phyloP scores from a whole-genome alignment of 208 protist species.

The Strigomonas culicis region DNA sequence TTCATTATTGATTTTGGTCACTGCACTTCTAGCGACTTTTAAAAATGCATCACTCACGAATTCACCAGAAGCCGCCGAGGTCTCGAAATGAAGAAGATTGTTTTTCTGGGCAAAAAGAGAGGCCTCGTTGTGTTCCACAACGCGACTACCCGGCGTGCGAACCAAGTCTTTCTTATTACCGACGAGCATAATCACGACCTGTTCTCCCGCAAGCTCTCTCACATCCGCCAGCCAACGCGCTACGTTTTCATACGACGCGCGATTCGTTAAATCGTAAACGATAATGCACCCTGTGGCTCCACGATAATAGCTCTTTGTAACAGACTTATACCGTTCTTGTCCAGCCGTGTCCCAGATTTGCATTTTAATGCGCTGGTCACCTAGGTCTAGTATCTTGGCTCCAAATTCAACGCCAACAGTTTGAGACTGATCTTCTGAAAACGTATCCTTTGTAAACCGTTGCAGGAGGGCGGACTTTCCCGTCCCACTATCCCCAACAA shows the following conservation, averaged over 20 bases:
- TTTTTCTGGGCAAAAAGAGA: conserved; percentile 93
- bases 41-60: conserved; percentile 94
- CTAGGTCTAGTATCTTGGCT: conserved; percentile 92
- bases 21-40: conserved; percentile 57
- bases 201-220: conserved; percentile 88
- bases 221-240: conserved; percentile 96
- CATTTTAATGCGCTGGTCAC: conserved; percentile 92
- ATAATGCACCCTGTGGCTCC: conserved; percentile 97
- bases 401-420: conserved; percentile 99
- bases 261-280: conserved; percentile 98
- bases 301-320: conserved; percentile 96
- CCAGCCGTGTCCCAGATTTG: conserved; percentile 98
- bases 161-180: conserved; percentile 94
- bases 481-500: conserved; percentile 83
- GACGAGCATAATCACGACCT: conserved; percentile 86
- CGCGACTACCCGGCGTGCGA: conserved; percentile 51
- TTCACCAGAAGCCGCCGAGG: conserved; percentile 89
- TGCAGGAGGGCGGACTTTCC: conserved; percentile 97
- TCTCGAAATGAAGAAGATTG: conserved; percentile 86
- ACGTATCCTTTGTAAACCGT: conserved; percentile 96
- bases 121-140: conserved; percentile 94
- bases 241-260: conserved; percentile 93
- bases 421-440: conserved; percentile 92
- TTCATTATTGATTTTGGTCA: conserved; percentile 4
- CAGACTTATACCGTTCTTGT: conserved; percentile 98